Base-by-base conservation (phyloP, 176 grass and related monocot species). In the Oryza coarctata region DNA sequence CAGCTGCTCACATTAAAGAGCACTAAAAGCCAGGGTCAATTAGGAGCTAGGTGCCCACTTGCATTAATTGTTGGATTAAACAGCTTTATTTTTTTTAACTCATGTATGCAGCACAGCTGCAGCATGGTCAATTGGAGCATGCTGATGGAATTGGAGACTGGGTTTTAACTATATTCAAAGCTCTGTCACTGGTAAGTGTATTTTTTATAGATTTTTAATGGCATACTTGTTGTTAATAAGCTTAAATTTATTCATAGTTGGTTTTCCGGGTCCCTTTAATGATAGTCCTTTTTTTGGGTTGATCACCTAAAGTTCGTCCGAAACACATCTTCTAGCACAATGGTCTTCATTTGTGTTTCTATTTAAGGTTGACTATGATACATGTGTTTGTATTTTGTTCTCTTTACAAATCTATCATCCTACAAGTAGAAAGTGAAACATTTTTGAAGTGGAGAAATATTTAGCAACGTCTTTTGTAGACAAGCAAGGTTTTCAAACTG, bases 111-210 rank as follows among this genome's bases (percentile, higher is more conserved):
- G 95, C 95, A 87, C 94, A 91, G 76, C 70, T 98, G 87, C 93
- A 89, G 49, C 92, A 91, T 78, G 96, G 93, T 68, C 67, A 86
- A 12, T 84, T 95, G 81, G 93, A 86, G 81, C 89, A 95, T 93
- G 92, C 93, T 82, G 96, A 99, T 88, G 96, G 93, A 68, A 99
- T 94, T 92, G 96, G 93, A 34, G 96, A 99, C 86, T 99, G 96
- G 93, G 93, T 99, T 82, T 84, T 99, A 84, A 99, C 93, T 73
- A 99, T 99, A 93, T 99, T 99, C 78, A 91, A 85, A 77, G 93
- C 91, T 85, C 82, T 98, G 62, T 95, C 92, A 30, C 70, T 93
- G 80, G 96, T 99, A 86, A 93, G 88, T 57, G 33, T 31, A 50
- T 30, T 47, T 69, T 83, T 71, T 76, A 20, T 94, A 64, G 22